Base-by-base conservation (phyloP, 2,329 filamentous ascomycete species). In the Aspergillus clavatus region DNA sequence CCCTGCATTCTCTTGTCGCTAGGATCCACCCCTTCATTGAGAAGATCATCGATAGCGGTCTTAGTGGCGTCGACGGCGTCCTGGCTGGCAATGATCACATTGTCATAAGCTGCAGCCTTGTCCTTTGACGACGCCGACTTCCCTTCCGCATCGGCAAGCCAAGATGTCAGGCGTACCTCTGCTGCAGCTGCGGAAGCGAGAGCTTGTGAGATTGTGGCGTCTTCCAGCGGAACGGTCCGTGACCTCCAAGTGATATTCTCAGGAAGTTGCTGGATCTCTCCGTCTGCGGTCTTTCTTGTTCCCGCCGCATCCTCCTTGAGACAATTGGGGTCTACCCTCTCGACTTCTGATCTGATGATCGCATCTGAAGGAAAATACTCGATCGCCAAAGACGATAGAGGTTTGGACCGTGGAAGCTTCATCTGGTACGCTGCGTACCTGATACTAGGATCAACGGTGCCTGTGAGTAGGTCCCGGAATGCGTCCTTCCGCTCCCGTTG, bases 41-140 rank as follows among this genome's bases (percentile, higher is more conserved):
- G 80, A 46, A 96, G 74, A 65, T 97, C 93, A 54, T 97, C 91
- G 48, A 96, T 95, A 8, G 89, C 89, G 57, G 86, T 83, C 68
- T 95, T 94, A 0, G 90, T 93, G 4, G 89, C 89, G 69, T 98
- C 93, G 16, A 91, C 89, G 3, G 88, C 89, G 63, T 98, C 91
- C 68, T 97, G 93, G 54, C 88, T 93, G 18, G 89, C 83, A 55
- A 86, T 88, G 21, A 98, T 81, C 42, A 97, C 84, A 51, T 86
- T 87, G 57, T 98, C 93, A 66, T 97, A 98, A 5, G 88, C 88
- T 7, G 84, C 86, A 8, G 90, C 89, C 59, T 84, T 82, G 48
- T 93, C 87, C 55, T 66, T 72, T 2, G 73, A 61, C 0, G 70
- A 66, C 3, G 65, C 61, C 6, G 62, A 60, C 38, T 70, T 69